Evolutionary conservation across 2,329 filamentous ascomycete genomes (phyloP).

Genomic region (Apiospora marii): DNA sequence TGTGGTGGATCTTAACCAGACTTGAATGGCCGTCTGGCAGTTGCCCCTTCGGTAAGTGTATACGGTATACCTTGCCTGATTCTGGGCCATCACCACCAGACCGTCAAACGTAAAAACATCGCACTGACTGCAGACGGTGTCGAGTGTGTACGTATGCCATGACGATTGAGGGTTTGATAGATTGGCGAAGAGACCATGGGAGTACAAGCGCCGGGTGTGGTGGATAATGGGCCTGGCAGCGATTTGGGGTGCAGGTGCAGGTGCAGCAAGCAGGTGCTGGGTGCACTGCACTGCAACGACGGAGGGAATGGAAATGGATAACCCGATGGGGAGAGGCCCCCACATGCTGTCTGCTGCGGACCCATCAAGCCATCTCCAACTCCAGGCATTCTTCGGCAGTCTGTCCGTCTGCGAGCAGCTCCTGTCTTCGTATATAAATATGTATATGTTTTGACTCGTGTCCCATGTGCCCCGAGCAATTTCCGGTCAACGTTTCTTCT

Average conservation of each 20-base stretch:
- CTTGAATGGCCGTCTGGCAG: not conserved
- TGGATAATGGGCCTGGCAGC: not conserved
- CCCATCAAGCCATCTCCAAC: not conserved
- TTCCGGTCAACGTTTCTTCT: not conserved
- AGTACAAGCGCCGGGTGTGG: not conserved
- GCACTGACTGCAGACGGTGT: not conserved
- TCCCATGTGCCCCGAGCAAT: not conserved
- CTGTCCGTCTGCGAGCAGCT: not conserved
- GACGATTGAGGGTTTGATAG: not conserved
- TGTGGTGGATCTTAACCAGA: not conserved
- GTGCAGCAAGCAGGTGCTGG: too few relatives aligned
- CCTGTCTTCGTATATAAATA: not conserved
- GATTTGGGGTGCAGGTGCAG: not conserved
- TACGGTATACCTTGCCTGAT: conserved; percentile 6
- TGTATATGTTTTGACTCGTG: conserved; percentile 5
- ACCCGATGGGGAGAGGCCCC: not conserved
- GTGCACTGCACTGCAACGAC: not conserved
- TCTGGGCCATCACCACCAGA: not conserved
- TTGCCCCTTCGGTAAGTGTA: conserved; percentile 7
- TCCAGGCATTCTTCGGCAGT: conserved; percentile 9
- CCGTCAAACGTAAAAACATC: conserved; percentile 1
- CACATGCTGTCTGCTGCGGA: not conserved
- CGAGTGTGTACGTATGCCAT: not conserved
- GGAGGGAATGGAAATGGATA: not conserved
- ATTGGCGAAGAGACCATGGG: not conserved